Evolutionary conservation across 768 basidiomycete genomes (phyloP), one percentile per base, ranked within the genome.

Genomic region (Favolaschia claudopus): DNA sequence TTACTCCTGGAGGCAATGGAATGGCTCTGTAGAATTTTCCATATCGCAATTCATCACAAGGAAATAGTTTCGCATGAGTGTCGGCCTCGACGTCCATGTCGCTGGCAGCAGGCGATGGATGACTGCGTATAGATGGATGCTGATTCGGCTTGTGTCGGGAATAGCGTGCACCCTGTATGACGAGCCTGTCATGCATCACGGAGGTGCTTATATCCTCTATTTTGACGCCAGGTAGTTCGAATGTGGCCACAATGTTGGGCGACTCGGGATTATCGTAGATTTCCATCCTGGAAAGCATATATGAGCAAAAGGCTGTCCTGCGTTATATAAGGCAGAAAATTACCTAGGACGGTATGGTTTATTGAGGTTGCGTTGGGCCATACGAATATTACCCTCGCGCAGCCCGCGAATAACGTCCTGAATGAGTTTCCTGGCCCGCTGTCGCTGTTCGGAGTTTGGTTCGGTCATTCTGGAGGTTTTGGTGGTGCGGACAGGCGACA

Each of bases 201-300:
- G 69, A 62, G 3, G 82, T 60, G 0, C 69, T 54, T 0, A 83
- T 68, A 27, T 79, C 73, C 13, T 67, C 62, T 9, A 67, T 74
- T 43, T 71, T 74, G 42, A 83, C 74, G 17, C 81, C 82, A 31
- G 82, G 82, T 14, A 83, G 62, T 58, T 83, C 82, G 49, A 82
- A 76, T 7, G 77, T 71, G 6, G 77, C 80, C 2, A 71, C 55
- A 6, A 77, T 49, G 19, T 60, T 76, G 9, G 72, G 56, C 1
- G 70, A 72, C 6, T 63, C 69, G 7, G 75, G 73, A 49, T 82
- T 75, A 44, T 82, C 77, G 15, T 79, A 66, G 17, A 81, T 58
- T 51, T 80, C 79, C 73, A 80, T 76, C 44, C 82, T 82, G 52
- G 34, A 57, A 64, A 56, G n/a, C n/a, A 39, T n/a, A 9, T 3